phyloP scores from a whole-genome alignment of 2,329 filamentous ascomycete species.

The Xylariaceae sp. region DNA sequence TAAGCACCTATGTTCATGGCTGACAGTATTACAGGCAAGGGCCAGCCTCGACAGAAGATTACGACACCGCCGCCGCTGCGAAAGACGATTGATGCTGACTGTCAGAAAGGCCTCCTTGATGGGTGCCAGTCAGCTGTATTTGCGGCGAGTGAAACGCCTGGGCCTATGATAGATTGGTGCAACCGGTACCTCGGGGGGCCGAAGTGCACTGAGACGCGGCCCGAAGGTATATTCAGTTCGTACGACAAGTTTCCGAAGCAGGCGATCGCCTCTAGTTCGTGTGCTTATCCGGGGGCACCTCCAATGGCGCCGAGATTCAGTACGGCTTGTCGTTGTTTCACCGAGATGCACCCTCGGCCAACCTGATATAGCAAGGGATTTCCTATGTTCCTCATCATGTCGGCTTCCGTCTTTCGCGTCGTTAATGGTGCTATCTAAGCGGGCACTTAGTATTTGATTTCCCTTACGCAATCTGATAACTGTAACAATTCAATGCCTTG shows the following conservation, averaged over 20 bases:
- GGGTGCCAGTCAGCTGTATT: slow-evolving; percentile 1
- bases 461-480: no score
- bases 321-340: slow-evolving; percentile 12
- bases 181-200: slow-evolving; percentile 5
- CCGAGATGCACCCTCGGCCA: neutral
- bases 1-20: neutral
- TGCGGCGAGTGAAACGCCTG: neutral
- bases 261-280: slow-evolving; percentile 5
- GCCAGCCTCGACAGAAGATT: no score
- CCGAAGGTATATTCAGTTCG: slow-evolving; percentile 8
- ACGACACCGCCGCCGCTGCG: neutral
- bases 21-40: slow-evolving; percentile 5
- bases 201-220: neutral
- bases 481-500: no score
- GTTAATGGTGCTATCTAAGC: no score
- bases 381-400: no score
- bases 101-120: neutral
- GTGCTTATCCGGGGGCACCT: slow-evolving; percentile 9
- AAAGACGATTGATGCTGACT: slow-evolving; percentile 3
- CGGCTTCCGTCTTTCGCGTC: no score
- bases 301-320: slow-evolving; percentile 6
- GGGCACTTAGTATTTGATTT: no score
- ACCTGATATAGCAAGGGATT: neutral
- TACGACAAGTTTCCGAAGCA: slow-evolving; percentile 11
- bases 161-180: slow-evolving; percentile 13